These are phyloP conservation scores for Chondrostereum purpureum DNA, from an alignment of 1,284 basidiomycete genomes.

Conservation along the genomic window DNA sequence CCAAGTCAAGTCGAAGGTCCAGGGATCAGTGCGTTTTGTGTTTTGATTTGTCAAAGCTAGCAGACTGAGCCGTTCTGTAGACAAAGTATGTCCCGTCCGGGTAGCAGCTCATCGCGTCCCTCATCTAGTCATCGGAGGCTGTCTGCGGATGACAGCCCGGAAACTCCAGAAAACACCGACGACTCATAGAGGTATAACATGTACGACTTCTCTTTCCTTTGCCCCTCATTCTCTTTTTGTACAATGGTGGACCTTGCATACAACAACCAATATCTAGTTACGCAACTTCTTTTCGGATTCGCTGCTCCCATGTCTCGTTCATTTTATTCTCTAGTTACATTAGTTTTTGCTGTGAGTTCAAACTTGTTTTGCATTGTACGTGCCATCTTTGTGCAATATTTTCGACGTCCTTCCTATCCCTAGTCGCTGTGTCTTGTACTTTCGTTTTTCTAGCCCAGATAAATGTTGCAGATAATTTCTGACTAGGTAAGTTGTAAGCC, in stretches of 20 bases:
- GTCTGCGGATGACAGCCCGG: slow-evolving; percentile 8
- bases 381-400: background rate
- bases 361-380: background rate
- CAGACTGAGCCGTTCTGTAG: background rate
- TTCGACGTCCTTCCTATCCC: background rate
- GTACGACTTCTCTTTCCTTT: slow-evolving; percentile 1
- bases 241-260: background rate
- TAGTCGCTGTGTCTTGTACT: background rate
- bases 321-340: too few relatives aligned
- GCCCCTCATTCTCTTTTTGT: background rate
- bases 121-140: slow-evolving; percentile 16
- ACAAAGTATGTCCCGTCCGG: slow-evolving; percentile 23
- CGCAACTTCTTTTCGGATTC: background rate
- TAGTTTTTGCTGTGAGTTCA: background rate
- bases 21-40: slow-evolving; percentile 33
- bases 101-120: slow-evolving; percentile 19
- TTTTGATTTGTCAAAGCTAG: slow-evolving; percentile 1
- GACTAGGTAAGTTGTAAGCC: too few relatives aligned
- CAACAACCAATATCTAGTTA: background rate
- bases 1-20: slow-evolving; percentile 34
- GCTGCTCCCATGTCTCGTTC: too few relatives aligned
- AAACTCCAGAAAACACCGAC: slow-evolving; percentile 11
- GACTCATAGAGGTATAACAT: slow-evolving; percentile 5
- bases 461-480: too few relatives aligned
- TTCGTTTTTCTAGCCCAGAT: too few relatives aligned